Percentiles rank a stretch among this genome's conserved stretches.
Conservation (phyloP, 345 rosid species). For the Boechera divaricarpa region DNA sequence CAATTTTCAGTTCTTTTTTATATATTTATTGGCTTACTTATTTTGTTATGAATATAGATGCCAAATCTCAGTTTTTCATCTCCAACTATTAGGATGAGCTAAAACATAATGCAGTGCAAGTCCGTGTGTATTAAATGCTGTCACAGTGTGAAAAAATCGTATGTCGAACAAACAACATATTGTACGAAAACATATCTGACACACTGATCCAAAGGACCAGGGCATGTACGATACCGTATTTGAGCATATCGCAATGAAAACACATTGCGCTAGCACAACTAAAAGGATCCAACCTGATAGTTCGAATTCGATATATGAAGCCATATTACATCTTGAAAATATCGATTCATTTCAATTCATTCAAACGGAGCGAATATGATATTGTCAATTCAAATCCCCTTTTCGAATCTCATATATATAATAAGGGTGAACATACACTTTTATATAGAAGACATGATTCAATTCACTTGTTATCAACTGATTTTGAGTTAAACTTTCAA, state of each 20-base stretch:
- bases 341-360: neutral
- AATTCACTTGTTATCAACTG: neutral
- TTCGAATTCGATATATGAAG: constrained; percentile 10
- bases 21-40: neutral
- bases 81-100: neutral
- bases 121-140: constrained; percentile 39
- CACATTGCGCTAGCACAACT: neutral
- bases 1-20: neutral
- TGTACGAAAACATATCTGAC: neutral
- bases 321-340: neutral
- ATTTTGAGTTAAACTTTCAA: too few species aligned
- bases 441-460: too few species aligned
- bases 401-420: too few species aligned
- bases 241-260: constrained; percentile 12
- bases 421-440: too few species aligned
- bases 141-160: constrained; percentile 21
- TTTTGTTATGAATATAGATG: constrained; percentile 7
- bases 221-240: constrained; percentile 23
- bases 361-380: neutral
- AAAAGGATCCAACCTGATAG: neutral
- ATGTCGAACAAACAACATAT: constrained; percentile 11
- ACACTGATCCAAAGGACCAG: neutral
- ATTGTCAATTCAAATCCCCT: neutral
- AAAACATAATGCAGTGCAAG: neutral
- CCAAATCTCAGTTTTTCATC: neutral